Base-by-base conservation (phyloP, 2,329 filamentous ascomycete species). In the Xylaria hypoxylon region DNA sequence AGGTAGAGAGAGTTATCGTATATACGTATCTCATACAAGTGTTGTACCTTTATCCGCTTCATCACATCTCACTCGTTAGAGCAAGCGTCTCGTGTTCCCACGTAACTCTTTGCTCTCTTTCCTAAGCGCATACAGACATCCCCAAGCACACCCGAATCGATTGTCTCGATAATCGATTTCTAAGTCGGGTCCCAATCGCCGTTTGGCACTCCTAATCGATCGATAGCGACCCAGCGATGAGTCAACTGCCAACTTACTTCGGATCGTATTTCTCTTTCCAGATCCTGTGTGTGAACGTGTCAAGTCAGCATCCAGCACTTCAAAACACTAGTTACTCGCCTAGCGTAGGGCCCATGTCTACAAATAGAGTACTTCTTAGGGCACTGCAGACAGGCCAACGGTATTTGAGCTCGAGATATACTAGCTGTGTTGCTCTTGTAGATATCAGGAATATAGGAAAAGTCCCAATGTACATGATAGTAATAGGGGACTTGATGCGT, bases 241-340 rank as follows among this genome's bases (percentile, higher is more conserved):
- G 42, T 56, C 44, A 45, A 62, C 59, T 48, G 38, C 28, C 52
- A 53, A 62, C 53, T 66, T 84, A 81, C 76, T 85, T 81, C 70
- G 86, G 84, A 74, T 86, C 86, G 82, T 98, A 97, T 82, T 98
- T 98, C 69, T 97, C 94, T 79, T 98, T 98, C 93, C 95, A 97
- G 77, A 98, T 97, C 94, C 93, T 97, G 77, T 57, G 45, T 55
- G 60, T 56, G 59, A 66, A 67, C 68, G 73, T 73, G 72, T 70
- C 68, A 69, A 68, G 73, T 77, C 55, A 76, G 73, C 62, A 63
- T 60, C 52, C 62, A 62, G 55, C 33, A 38, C 33, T 40, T 61
- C 51, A 38, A 64, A 64, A 63, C 67, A 62, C 67, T 64, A 64
- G 55, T 40, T 61, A 31, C 62, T 59, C 19, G 57, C 48, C 45